Percentiles rank a stretch among this genome's conserved stretches.
Conservation (phyloP, 2,329 filamentous ascomycete species). For the Hypoxylon sp. region DNA sequence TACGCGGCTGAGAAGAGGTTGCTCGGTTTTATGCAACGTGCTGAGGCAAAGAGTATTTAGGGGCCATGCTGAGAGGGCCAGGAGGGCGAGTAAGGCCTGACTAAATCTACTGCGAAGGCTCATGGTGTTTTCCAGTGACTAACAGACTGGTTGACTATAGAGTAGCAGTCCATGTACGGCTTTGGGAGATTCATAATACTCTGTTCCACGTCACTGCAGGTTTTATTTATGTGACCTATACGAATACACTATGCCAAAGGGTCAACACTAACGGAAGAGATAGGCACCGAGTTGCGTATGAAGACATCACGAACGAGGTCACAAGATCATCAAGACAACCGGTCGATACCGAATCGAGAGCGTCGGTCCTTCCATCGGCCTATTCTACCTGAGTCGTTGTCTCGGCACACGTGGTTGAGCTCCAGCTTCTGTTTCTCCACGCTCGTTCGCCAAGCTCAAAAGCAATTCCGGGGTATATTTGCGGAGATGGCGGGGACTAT, state of each 20-base stretch:
- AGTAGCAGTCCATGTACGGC: neutral
- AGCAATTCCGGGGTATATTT: conserved; percentile 17
- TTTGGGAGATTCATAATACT: neutral
- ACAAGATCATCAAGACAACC: conserved; percentile 15
- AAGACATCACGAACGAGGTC: conserved; percentile 20
- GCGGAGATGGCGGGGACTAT: conserved; percentile 26
- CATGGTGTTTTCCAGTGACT: conserved; percentile 13
- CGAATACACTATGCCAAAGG: too few relatives aligned
- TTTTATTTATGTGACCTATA: too few relatives aligned
- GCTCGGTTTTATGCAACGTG: neutral
- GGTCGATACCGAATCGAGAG: conserved; percentile 23
- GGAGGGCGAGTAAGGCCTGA: conserved; percentile 17
- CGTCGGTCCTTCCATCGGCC: conserved; percentile 34
- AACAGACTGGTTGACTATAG: neutral
- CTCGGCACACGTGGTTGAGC: conserved; percentile 28
- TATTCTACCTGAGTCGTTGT: conserved; percentile 21
- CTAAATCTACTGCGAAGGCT: neutral
- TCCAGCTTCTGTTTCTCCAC: conserved; percentile 14
- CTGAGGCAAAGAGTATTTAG: conserved; percentile 10
- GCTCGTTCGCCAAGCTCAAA: neutral
- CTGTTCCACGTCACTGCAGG: neutral
- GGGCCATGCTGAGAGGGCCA: conserved; percentile 26
- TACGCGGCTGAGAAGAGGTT: neutral
- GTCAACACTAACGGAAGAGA: too few relatives aligned
- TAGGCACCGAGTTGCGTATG: conserved; percentile 2